Evolutionary conservation across 2,329 filamentous ascomycete genomes (phyloP).

Genomic region (Fusarium sp.): DNA sequence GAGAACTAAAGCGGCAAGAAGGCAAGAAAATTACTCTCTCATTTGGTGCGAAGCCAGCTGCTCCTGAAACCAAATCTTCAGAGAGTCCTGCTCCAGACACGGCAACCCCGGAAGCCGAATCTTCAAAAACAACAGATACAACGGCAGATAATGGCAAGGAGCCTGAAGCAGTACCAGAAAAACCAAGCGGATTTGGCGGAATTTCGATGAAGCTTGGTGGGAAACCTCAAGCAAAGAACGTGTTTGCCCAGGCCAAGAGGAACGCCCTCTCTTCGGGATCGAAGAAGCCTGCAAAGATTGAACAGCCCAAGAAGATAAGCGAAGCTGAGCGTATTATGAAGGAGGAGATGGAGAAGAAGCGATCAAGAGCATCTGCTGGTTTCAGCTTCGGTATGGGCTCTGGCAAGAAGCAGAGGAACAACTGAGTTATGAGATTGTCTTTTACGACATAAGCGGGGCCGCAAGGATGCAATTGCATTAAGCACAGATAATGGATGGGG

Average conservation of each 20-base stretch:
- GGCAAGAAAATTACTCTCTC: slow-evolving; percentile 83
- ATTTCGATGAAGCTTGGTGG: slow-evolving; percentile 75
- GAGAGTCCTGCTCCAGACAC: slow-evolving; percentile 39
- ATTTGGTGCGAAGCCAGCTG: slow-evolving; percentile 65
- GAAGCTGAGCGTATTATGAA: slow-evolving; percentile 92
- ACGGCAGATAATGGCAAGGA: slow-evolving; percentile 20
- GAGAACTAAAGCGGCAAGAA: slow-evolving; percentile 70
- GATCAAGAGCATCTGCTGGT: slow-evolving; percentile 63
- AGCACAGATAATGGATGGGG: slow-evolving; percentile 22
- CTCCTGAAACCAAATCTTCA: slow-evolving; percentile 24
- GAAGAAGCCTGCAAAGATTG: slow-evolving; percentile 71
- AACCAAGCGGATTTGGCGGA: slow-evolving; percentile 53
- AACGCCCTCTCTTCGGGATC: slow-evolving; percentile 72
- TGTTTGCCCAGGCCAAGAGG: slow-evolving; percentile 77
- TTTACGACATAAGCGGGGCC: not conserved
- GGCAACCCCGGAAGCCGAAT: slow-evolving; percentile 14
- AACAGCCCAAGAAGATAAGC: slow-evolving; percentile 84
- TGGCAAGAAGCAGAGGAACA: slow-evolving; percentile 66
- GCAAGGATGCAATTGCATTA: slow-evolving; percentile 1
- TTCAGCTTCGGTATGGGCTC: slow-evolving; percentile 61
- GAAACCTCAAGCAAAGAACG: slow-evolving; percentile 80
- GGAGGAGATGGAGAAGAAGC: slow-evolving; percentile 81
- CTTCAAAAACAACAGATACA: slow-evolving; percentile 16
- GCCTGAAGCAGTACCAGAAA: slow-evolving; percentile 44
- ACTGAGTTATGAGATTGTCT: slow-evolving; percentile 19